phyloP scores from a whole-genome alignment of 768 basidiomycete genomes.

The Gloeostereum incarnatum region DNA sequence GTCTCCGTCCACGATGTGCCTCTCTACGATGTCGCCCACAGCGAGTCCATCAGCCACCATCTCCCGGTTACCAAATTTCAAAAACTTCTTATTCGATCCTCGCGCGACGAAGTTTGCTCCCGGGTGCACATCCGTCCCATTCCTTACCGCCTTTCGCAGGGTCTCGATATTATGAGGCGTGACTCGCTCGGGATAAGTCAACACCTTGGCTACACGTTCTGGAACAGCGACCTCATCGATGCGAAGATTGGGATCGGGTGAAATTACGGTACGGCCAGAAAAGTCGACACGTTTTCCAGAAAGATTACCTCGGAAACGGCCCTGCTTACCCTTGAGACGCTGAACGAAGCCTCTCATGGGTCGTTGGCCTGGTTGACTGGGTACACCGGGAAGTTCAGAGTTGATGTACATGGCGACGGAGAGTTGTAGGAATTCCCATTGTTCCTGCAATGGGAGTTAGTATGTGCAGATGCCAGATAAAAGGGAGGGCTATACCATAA shows the following conservation, averaged over 20 bases:
- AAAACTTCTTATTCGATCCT: conserved; percentile 81
- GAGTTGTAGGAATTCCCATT: conserved; percentile 96
- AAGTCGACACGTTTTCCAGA: conserved; percentile 99
- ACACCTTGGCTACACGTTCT: conserved; percentile 85
- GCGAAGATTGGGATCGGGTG: conserved; percentile 96
- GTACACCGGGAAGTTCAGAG: conserved; percentile 91
- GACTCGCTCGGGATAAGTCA: conserved; percentile 96
- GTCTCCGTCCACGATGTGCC: conserved; percentile 92
- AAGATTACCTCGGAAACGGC: conserved; percentile 95
- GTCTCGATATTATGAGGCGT: conserved; percentile 81
- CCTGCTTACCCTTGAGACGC: conserved; percentile 96
- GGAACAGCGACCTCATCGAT: conserved; percentile 99
- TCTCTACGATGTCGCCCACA: conserved; percentile 89
- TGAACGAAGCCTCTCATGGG: conserved; percentile 98
- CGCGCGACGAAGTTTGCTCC: conserved; percentile 92
- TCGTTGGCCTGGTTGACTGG: conserved; percentile 79
- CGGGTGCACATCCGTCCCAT: conserved; percentile 86
- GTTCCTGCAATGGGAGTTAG: conserved; percentile 49
- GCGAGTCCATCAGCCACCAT: conserved; percentile 75
- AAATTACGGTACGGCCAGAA: conserved; percentile 96
- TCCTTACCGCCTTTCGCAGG: conserved; percentile 70
- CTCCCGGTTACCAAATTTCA: conserved; percentile 78
- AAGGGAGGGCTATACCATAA: conserved; percentile 61
- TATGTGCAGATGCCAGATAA: too few species aligned
- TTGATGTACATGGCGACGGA: conserved; percentile 98